A percentile compares a stretch with the other conserved stretches of the same genome.
phyloP scores from a whole-genome alignment of 2,329 filamentous ascomycete genomes.

The Clarireedia homoeocarpa region DNA sequence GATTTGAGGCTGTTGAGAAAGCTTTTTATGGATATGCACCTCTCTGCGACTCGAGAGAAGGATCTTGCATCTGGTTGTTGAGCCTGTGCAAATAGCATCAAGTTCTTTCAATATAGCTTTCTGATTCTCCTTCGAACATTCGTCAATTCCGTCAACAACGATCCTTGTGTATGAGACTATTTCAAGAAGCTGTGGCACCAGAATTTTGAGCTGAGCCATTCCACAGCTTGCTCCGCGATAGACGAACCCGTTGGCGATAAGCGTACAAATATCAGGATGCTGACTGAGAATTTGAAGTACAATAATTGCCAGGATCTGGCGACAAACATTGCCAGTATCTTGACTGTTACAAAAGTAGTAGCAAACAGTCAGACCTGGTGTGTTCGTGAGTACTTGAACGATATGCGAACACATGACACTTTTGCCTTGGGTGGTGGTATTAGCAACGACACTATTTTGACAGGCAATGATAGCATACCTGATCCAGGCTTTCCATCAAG shows the following conservation, averaged over 20 bases:
- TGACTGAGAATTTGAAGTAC: constrained; percentile 9
- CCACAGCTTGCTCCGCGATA: constrained; percentile 6
- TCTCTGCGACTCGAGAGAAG: constrained; percentile 11
- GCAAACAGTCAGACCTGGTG: not conserved
- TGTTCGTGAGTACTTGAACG: constrained; percentile 1
- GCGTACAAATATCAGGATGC: not conserved
- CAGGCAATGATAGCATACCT: not conserved
- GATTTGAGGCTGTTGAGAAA: constrained; percentile 5
- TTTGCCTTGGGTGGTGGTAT: constrained; percentile 9
- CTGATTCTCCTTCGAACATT: constrained; percentile 7
- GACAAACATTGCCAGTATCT: constrained; percentile 7
- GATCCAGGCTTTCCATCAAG: constrained; percentile 16
- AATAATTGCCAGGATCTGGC: constrained; percentile 7
- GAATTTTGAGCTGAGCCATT: constrained; percentile 5
- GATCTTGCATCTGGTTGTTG: constrained; percentile 4
- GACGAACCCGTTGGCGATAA: constrained; percentile 12
- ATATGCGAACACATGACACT: constrained; percentile 15
- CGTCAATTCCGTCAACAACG: constrained; percentile 12
- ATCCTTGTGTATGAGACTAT: constrained; percentile 1
- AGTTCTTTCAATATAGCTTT: constrained; percentile 12
- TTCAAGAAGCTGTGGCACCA: constrained; percentile 8
- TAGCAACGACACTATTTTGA: not conserved
- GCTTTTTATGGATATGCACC: constrained; percentile 6
- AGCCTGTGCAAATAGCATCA: not conserved
- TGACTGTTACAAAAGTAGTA: constrained; percentile 17